Conservation (phyloP, 2,329 filamentous ascomycete genomes). For the Colletotrichum magnum region DNA sequence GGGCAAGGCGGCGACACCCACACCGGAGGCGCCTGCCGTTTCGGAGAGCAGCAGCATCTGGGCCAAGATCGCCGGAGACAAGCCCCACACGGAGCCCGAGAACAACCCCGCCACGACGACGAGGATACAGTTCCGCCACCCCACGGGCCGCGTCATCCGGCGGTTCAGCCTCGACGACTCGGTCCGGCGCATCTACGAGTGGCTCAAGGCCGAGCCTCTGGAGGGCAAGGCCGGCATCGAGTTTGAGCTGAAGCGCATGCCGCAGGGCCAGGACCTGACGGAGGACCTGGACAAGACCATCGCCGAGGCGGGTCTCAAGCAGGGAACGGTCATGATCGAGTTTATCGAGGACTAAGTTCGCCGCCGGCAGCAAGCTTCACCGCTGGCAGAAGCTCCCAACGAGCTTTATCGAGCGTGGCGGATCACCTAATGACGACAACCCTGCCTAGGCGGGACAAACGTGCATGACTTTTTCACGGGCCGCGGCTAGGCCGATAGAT, state of each 20-base stretch:
- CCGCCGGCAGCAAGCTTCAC: no score
- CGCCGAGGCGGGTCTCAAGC: conserved; percentile 86
- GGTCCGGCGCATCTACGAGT: conserved; percentile 91
- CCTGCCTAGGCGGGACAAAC: neutral
- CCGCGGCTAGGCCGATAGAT: conserved; percentile 26
- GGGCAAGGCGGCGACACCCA: conserved; percentile 54
- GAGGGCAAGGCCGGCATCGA: conserved; percentile 82
- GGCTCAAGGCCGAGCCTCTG: conserved; percentile 90
- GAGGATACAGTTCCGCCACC: conserved; percentile 92
- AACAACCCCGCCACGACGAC: conserved; percentile 80
- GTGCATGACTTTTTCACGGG: conserved; percentile 21
- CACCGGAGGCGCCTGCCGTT: conserved; percentile 44
- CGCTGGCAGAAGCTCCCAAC: no score
- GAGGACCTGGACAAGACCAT: conserved; percentile 81
- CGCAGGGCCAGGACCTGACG: conserved; percentile 84
- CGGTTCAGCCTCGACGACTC: conserved; percentile 84
- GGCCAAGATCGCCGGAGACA: conserved; percentile 77
- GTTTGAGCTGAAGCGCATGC: conserved; percentile 91
- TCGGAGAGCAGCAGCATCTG: conserved; percentile 63
- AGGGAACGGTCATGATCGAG: conserved; percentile 96
- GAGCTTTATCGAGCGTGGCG: neutral
- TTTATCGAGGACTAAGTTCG: conserved; percentile 72
- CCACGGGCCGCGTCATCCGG: conserved; percentile 86
- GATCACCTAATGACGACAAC: conserved; percentile 4
- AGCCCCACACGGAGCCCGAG: conserved; percentile 83